Base-by-base conservation (phyloP, 208 protist genomes). In the Blastocrithidia nonstop region DNA sequence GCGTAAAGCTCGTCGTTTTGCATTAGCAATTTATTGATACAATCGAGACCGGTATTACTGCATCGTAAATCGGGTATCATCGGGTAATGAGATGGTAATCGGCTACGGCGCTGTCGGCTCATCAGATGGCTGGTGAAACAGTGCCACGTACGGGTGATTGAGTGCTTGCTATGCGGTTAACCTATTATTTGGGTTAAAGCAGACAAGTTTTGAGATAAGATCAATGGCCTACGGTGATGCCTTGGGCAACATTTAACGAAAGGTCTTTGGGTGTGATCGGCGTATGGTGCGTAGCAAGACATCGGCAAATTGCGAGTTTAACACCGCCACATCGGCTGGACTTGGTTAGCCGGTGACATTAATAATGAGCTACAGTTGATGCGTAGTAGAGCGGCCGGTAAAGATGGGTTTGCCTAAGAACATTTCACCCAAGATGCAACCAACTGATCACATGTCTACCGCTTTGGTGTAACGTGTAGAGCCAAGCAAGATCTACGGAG, bases 401-500 rank as follows among this genome's bases (percentile, higher is more conserved):
- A 98, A 98, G 24, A 97, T 87, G 17, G 95, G 92, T 39, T 94
- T 93, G 2, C 93, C 93, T 6, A 81, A 54, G 6, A 98, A 55
- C 11, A 98, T 57, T 61, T 99, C 97, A 0, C 88, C 95, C 3
- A 98, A 56, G 46, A 98, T 98, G 74, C 97, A 99, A 3, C 97
- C 97, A 4, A 98, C 76, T 0, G 90, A 88, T 96, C 97, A 99
- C 76, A 99, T 98, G 51, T 99, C 97, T 19, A 98, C 93, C 24
- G 88, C 88, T 41, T 96, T 93, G 6, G 89, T 96, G 71, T 98
- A 98, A 16, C 72, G 74, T 31, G 77, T 96, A 6, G 76, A 94
- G 28, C 95, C 95, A 0, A 98, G 66, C 5, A 99, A 71, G 55
- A 99, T 97, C 60, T 99, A 96, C 1, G 97, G 97, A 13, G 96